phyloP scores from a whole-genome alignment of 352 stramenopile genomes.

The Pythium aquatile region DNA sequence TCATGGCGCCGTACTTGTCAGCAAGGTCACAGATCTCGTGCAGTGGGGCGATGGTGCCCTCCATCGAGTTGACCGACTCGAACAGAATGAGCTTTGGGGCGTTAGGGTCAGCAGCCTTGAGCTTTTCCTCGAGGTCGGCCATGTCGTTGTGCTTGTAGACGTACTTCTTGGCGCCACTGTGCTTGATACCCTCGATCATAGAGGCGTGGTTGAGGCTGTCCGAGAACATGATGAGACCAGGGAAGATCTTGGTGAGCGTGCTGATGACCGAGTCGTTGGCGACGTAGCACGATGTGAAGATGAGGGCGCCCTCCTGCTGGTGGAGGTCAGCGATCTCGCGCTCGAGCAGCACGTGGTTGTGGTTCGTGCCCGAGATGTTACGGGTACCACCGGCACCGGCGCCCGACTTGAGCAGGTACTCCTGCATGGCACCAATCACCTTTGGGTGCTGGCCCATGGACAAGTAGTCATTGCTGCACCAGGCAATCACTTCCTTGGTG shows the following conservation, averaged over 20 bases:
- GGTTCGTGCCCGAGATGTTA: constrained; percentile 91
- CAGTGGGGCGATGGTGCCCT: constrained; percentile 80
- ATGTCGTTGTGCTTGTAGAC: constrained; percentile 89
- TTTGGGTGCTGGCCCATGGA: constrained; percentile 90
- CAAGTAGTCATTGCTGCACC: constrained; percentile 91
- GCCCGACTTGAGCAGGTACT: constrained; percentile 77
- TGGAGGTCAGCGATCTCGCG: constrained; percentile 83
- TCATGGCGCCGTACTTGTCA: constrained; percentile 91
- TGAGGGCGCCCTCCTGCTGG: constrained; percentile 77
- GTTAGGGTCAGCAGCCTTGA: constrained; percentile 68
- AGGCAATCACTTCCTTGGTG: constrained; percentile 85
- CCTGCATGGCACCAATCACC: constrained; percentile 82
- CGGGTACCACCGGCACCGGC: constrained; percentile 83
- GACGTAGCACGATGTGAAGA: constrained; percentile 91
- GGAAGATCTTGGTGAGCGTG: constrained; percentile 90
- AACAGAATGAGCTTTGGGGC: constrained; percentile 84
- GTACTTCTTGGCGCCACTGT: constrained; percentile 76
- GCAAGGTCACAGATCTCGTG: constrained; percentile 85
- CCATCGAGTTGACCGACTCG: constrained; percentile 89
- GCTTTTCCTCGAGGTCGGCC: constrained; percentile 73
- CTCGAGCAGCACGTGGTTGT: constrained; percentile 89
- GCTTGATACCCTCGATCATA: constrained; percentile 86
- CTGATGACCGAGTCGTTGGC: constrained; percentile 89
- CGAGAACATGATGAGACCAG: constrained; percentile 86
- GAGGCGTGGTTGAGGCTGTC: constrained; percentile 91